A percentile compares a stretch with the other conserved stretches of the same genome.
These are phyloP conservation scores for Rhodamnia rubescens DNA, from an alignment of 345 rosid genomes.

Conservation along the genomic window DNA sequence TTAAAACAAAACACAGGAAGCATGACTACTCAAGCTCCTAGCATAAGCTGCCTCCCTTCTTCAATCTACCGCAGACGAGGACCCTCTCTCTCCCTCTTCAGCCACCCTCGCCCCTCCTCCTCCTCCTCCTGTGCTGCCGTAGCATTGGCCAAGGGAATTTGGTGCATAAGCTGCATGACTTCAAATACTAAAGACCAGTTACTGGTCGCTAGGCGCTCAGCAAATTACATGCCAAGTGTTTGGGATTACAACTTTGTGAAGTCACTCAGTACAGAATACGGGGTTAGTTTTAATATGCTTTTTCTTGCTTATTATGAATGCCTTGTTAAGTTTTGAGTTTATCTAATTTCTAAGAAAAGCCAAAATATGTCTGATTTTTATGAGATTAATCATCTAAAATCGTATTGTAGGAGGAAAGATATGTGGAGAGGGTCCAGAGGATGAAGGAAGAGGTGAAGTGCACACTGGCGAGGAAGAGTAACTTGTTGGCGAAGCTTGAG, in stretches of 20 bases:
- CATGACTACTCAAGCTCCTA: no score
- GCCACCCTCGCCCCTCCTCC: no score
- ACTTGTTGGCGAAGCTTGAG: slow-evolving; percentile 1
- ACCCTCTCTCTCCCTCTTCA: no score
- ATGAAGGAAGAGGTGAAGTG: slow-evolving; percentile 1
- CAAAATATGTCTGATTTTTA: neutral
- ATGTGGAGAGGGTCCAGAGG: neutral
- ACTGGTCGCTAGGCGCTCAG: neutral
- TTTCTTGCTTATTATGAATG: neutral
- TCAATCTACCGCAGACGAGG: no score
- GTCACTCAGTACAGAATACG: neutral
- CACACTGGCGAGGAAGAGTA: neutral
- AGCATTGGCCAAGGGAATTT: neutral
- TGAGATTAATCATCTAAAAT: neutral
- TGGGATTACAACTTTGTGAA: neutral
- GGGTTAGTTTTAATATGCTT: neutral
- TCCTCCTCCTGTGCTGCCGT: neutral
- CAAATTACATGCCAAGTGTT: slow-evolving; percentile 7
- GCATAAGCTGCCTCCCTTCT: no score
- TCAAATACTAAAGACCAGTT: neutral
- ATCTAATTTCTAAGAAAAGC: neutral
- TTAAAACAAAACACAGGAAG: no score
- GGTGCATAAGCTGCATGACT: neutral
- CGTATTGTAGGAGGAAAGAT: neutral
- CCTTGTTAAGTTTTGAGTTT: neutral